phyloP scores from a whole-genome alignment of 495 filamentous ascomycete species.

The Pseudomonodictys pantanalensis region DNA sequence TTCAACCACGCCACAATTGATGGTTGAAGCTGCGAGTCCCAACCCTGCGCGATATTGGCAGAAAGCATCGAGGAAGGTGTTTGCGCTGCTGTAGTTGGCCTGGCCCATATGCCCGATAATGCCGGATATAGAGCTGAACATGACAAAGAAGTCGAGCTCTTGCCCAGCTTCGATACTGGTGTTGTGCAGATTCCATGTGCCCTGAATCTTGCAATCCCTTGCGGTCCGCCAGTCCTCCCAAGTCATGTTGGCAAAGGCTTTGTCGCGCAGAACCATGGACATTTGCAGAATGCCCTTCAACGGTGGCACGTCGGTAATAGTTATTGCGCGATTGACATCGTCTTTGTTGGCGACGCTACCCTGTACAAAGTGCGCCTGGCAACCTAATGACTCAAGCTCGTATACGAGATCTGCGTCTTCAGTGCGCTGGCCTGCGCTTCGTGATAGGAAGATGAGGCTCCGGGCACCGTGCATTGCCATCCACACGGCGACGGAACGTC shows the following conservation, averaged over 20 bases:
- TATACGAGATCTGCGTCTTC: neutral
- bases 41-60: neutral
- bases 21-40: neutral
- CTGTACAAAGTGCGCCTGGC: neutral
- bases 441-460: conserved; percentile 23
- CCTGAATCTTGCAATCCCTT: conserved; percentile 7
- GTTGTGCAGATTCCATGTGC: conserved; percentile 22
- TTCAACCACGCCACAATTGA: conserved; percentile 20
- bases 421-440: neutral
- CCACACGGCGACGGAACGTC: conserved; percentile 20
- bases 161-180: neutral
- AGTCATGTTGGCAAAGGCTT: conserved; percentile 29
- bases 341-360: neutral
- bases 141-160: conserved; percentile 31
- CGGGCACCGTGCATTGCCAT: conserved; percentile 28
- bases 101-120: conserved; percentile 24
- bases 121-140: conserved; percentile 14
- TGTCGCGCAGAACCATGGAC: conserved; percentile 31
- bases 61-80: conserved; percentile 27
- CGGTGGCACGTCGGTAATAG: neutral
- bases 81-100: conserved; percentile 26
- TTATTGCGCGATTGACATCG: neutral
- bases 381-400: conserved; percentile 11
- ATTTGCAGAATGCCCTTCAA: conserved; percentile 34
- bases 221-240: conserved; percentile 2